phyloP scores from a whole-genome alignment of 148 eudicot species.

The Chenopodium album region DNA sequence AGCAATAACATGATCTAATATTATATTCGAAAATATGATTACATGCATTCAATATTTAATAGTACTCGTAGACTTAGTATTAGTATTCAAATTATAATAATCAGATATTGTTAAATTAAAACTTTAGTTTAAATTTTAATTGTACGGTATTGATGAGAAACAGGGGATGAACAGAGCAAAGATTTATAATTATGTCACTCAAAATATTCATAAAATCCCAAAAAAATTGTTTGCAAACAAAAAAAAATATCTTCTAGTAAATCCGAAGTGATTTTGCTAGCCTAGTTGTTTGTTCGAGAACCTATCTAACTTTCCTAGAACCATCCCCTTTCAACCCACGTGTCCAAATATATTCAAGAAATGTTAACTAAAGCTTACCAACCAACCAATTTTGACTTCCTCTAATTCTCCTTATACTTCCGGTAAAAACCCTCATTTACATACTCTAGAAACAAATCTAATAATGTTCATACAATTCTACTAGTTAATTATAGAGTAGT shows the following conservation, averaged over 20 bases:
- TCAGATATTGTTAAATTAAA: background rate
- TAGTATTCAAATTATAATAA: background rate
- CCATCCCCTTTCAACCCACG: conserved; percentile 4
- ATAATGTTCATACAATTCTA: too few species aligned
- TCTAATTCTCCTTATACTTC: background rate
- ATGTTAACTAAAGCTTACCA: conserved; percentile 18
- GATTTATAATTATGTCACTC: conserved; percentile 13
- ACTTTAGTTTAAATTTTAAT: background rate
- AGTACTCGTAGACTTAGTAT: background rate
- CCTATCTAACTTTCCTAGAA: conserved; percentile 29
- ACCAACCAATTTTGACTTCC: conserved; percentile 30
- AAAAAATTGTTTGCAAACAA: conserved; percentile 4
- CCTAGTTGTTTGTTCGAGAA: conserved; percentile 28
- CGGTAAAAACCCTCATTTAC: background rate
- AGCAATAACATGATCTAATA: conserved; percentile 11
- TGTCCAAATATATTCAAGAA: conserved; percentile 20
- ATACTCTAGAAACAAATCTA: conserved; percentile 11
- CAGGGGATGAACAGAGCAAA: conserved; percentile 14
- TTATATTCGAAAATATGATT: background rate
- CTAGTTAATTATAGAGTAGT: too few species aligned
- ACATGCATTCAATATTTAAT: background rate
- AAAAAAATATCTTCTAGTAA: background rate
- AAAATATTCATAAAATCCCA: conserved; percentile 19
- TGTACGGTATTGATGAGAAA: background rate
- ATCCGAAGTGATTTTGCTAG: background rate